These are phyloP conservation scores for Pythium periplocum DNA, from an alignment of 352 stramenopile genomes.

Conservation along the genomic window DNA sequence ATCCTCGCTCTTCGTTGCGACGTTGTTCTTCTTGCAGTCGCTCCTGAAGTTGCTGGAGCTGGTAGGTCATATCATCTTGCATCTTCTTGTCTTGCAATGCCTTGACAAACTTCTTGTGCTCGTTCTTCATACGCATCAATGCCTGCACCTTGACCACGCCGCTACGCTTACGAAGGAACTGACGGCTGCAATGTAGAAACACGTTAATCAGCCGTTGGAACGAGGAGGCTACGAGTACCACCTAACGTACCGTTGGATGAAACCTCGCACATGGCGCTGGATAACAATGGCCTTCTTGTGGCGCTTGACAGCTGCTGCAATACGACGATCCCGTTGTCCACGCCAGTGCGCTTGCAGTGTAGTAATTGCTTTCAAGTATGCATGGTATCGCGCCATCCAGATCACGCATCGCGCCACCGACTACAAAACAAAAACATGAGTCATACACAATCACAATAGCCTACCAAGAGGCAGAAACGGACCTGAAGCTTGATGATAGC, in stretches of 20 bases:
- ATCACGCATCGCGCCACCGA: conserved; percentile 79
- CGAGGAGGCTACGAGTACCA: neutral
- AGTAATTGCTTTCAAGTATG: conserved; percentile 48
- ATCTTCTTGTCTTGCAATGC: conserved; percentile 74
- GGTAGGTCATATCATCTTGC: conserved; percentile 83
- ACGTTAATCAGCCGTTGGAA: neutral
- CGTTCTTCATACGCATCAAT: conserved; percentile 77
- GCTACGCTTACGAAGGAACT: conserved; percentile 16
- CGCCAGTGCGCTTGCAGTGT: conserved; percentile 73
- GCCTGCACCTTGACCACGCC: conserved; percentile 34
- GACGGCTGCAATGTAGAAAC: conserved; percentile 1
- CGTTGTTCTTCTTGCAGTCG: conserved; percentile 74
- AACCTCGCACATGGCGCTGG: conserved; percentile 57
- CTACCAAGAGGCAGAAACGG: neutral
- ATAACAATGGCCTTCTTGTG: conserved; percentile 62
- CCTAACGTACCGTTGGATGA: conserved; percentile 42
- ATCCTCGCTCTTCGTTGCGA: conserved; percentile 57
- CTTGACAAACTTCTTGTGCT: conserved; percentile 70
- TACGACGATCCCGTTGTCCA: conserved; percentile 56
- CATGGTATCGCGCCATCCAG: conserved; percentile 67
- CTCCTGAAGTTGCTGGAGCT: conserved; percentile 73
- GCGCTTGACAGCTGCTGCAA: conserved; percentile 40
- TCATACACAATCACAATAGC: neutral
- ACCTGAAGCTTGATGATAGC: conserved; percentile 81
- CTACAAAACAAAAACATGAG: conserved; percentile 23